These are phyloP conservation scores for Pyrenochaeta sp. DNA, from an alignment of 2,329 filamentous ascomycete species.

Conservation along the genomic window DNA sequence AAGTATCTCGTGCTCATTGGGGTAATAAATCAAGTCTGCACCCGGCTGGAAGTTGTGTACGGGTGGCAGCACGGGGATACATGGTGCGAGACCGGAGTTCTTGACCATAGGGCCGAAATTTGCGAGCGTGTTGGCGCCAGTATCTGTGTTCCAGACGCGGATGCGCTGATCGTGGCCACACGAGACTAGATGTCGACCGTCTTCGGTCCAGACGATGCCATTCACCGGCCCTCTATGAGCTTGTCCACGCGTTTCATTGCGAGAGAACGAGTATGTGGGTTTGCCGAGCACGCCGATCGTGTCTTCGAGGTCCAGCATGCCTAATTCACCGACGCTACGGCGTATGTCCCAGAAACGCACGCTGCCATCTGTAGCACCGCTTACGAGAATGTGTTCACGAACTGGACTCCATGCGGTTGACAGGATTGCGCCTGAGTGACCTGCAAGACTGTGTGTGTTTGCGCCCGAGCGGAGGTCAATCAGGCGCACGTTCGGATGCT, in stretches of 20 bases:
- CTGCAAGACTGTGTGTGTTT: conserved; percentile 62
- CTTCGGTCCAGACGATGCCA: conserved; percentile 82
- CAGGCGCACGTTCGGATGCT: conserved; percentile 82
- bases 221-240: conserved; percentile 88
- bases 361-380: conserved; percentile 83
- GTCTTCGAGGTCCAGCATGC: conserved; percentile 84
- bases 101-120: conserved; percentile 85
- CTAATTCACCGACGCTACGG: conserved; percentile 77
- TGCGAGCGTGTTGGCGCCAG: conserved; percentile 84
- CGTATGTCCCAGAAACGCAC: conserved; percentile 89
- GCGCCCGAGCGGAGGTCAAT: conserved; percentile 87
- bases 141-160: conserved; percentile 83
- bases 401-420: conserved; percentile 82
- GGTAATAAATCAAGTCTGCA: conserved; percentile 77
- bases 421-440: conserved; percentile 63
- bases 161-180: conserved; percentile 85
- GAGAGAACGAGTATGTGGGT: conserved; percentile 51
- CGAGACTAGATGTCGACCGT: conserved; percentile 78
- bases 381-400: conserved; percentile 80
- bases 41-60: conserved; percentile 63
- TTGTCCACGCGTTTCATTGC: conserved; percentile 50
- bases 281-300: conserved; percentile 70
- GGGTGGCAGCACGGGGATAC: conserved; percentile 65
- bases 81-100: conserved; percentile 63
- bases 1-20: conserved; percentile 78